Evolutionary conservation across 176 grass and related monocot species (phyloP), one percentile per base, ranked within the genome.

Genomic region (Phragmites australis): DNA sequence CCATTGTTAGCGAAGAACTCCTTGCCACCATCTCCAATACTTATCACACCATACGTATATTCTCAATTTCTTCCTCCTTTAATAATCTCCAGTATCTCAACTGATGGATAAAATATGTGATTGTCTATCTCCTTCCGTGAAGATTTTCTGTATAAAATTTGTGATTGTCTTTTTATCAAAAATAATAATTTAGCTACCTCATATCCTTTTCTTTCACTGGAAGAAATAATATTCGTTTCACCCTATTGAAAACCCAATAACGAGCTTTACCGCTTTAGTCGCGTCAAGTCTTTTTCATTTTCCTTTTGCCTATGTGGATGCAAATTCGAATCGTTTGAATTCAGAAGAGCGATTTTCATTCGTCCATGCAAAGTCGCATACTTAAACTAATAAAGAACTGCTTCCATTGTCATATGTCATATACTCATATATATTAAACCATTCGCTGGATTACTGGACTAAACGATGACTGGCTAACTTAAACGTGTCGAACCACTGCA

Each of bases 191-290:
- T n/a, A n/a, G n/a, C n/a, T n/a, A n/a, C n/a, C n/a, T 78, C 46
- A 16, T 57, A 72, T 78, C 39, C 65, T 88, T 85, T 88, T 67
- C 85, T 85, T 91, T 46, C 72, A 47, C 11, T 18, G 85, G 42
- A 82, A 88, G 89, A 39, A 85, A 81, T 76, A 81, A 87, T 91
- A 79, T 50, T 77, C 69, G 31, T 49, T 23, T 25, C 32, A 19
- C 34, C 48, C 1, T 40, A 51, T 27, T 57, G 30, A 19, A 58
- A 19, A 16, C 70, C 48, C 5, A 42, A 18, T 9, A 50, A 26
- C 65, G 13, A 44, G 40, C 60, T 52, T 49, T 37, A 34, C 3
- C 18, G 3, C 47, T 54, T 57, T 55, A 21, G 43, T 49, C 23
- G 13, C 48, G 59, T 60, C 54, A 73, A 19, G 15, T 19, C 60